Evolutionary conservation across 805 yeast genomes (phyloP).

Genomic region (Starmerella khaoyaiensis): DNA sequence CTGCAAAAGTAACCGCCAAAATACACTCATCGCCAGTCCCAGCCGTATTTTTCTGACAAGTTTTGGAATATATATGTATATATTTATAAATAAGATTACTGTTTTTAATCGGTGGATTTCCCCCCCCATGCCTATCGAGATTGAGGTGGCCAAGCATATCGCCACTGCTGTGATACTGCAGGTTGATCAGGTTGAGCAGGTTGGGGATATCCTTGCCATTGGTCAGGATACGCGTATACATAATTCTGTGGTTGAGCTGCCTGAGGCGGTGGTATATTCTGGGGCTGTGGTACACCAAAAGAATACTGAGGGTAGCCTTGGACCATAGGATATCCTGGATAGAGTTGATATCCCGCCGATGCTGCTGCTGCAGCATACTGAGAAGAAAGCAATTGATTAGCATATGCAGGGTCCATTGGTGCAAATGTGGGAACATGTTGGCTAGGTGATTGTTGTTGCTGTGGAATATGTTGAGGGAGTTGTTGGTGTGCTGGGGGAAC

Average conservation of each 20-base stretch:
- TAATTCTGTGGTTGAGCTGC: constrained; percentile 5
- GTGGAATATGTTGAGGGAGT: constrained; percentile 3
- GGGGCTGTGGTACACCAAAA: constrained; percentile 5
- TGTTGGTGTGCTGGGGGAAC: constrained; percentile 5
- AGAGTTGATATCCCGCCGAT: constrained; percentile 9
- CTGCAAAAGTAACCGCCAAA: too few relatives aligned
- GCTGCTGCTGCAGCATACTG: background rate
- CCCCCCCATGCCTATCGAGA: too few relatives aligned
- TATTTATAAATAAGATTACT: constrained; percentile 5
- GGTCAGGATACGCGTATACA: constrained; percentile 7
- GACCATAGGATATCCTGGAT: constrained; percentile 7
- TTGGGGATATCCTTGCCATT: constrained; percentile 7
- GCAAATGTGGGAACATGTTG: too few relatives aligned
- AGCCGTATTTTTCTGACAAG: too few relatives aligned
- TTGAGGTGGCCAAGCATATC: constrained; percentile 9
- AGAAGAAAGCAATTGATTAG: constrained; percentile 4
- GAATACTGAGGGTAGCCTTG: constrained; percentile 6
- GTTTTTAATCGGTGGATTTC: too few relatives aligned
- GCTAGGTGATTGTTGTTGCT: background rate
- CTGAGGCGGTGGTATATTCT: constrained; percentile 7
- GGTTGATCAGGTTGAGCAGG: too few relatives aligned
- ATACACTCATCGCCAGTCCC: too few relatives aligned
- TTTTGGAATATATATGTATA: background rate
- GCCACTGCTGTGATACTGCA: constrained; percentile 3
- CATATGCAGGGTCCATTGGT: background rate